Evolutionary conservation across 2,329 filamentous ascomycete species (phyloP).

Genomic region (Colletotrichum sp.): DNA sequence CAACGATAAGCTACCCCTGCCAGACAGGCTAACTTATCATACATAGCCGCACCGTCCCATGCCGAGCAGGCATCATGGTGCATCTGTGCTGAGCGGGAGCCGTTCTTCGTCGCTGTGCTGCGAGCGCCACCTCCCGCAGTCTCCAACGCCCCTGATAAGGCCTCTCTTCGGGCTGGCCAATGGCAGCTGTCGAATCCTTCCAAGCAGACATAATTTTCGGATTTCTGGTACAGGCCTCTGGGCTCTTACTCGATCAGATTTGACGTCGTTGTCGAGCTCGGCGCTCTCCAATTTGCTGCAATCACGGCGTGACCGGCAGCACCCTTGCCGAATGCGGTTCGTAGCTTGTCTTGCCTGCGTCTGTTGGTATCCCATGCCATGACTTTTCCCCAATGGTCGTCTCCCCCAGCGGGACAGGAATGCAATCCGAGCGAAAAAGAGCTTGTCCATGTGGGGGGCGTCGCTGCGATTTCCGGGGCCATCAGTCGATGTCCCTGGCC

Average conservation of each 20-base stretch:
- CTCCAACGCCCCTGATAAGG: slow-evolving; percentile 6
- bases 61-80: background rate
- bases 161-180: slow-evolving; percentile 3
- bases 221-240: background rate
- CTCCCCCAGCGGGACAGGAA: background rate
- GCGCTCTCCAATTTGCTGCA: background rate
- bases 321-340: slow-evolving; percentile 5
- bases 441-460: slow-evolving; percentile 12
- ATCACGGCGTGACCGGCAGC: slow-evolving; percentile 17
- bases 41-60: slow-evolving; percentile 17
- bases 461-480: slow-evolving; percentile 6
- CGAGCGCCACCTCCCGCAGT: background rate
- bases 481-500: background rate
- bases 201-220: background rate
- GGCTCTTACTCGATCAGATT: slow-evolving; percentile 21
- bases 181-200: background rate
- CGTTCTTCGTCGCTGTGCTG: background rate
- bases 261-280: background rate
- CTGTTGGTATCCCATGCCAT: background rate
- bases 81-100: background rate
- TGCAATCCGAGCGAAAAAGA: background rate
- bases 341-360: slow-evolving; percentile 4
- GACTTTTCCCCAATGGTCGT: background rate
- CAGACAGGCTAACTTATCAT: slow-evolving; percentile 10
- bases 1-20: slow-evolving; percentile 19